Evolutionary conservation across 139 green algal genomes (phyloP), one percentile per base, ranked within the genome.

Genomic region (Volvox reticuliferus): DNA sequence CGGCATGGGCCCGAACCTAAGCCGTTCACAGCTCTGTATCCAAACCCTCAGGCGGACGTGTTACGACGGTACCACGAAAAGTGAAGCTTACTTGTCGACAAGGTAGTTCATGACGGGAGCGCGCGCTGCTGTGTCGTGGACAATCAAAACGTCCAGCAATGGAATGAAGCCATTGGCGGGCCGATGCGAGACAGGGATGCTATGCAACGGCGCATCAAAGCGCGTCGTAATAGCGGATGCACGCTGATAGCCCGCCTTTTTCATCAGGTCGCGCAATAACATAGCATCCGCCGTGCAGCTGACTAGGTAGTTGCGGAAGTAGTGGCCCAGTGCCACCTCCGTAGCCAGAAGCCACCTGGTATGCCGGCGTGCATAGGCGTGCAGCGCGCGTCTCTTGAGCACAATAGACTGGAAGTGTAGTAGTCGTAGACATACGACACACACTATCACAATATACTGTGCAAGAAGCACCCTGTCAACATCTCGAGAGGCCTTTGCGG

Each of bases 81-180:
- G 44, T 55, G 44, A 55, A 55, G 44, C 44, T 26, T 44, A 87
- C 92, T 79, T 80, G 44, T 94, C 92, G 19, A 94, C 81, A 0
- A 94, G 80, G 85, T 89, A 90, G 86, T 94, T 94, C 55, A 92
- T 68, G 33, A 94, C 80, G 30, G 86, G 87, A 36, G 37, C 30
- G 16, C 26, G n/a, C n/a, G 33, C 62, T 1, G 68, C 20, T 2
- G 81, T 35, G 63, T 94, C 85, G 19, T 92, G 62, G 1, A 93
- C 65, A 1, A 33, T 21, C 55, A 94, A 76, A 80, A 92, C 78
- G 44, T 94, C 62, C 32, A 91, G 62, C 86, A 93, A 44, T 37
- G 69, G 22, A 22, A 30, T 30, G 86, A 76, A 92, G 61, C 79
- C 85, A 22, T 79, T 37, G n/a, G 36, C 77, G 30, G 88, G 82